Evolutionary conservation across 2,329 filamentous ascomycete genomes (phyloP).

Genomic region (Botrytis squamosa): DNA sequence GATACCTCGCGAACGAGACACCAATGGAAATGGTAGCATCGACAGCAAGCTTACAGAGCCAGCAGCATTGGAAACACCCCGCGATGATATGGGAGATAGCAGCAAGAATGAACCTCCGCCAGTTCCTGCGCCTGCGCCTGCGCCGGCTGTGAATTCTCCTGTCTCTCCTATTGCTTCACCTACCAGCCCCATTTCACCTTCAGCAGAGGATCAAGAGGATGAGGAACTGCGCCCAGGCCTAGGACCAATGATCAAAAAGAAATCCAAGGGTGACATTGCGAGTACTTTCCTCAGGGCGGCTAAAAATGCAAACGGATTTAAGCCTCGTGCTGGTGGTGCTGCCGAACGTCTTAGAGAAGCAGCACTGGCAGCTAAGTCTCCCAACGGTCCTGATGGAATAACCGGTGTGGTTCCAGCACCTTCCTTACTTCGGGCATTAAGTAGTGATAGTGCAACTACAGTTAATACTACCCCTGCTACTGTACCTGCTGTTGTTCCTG

Average conservation of each 20-base stretch:
- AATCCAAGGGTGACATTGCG: slow-evolving; percentile 70
- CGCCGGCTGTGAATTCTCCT: slow-evolving; percentile 14
- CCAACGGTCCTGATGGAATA: slow-evolving; percentile 80
- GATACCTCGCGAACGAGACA: slow-evolving; percentile 28
- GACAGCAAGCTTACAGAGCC: slow-evolving; percentile 5
- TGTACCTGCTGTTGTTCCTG: slow-evolving; percentile 37
- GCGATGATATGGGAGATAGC: background rate
- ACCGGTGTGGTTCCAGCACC: slow-evolving; percentile 85
- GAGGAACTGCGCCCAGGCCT: slow-evolving; percentile 66
- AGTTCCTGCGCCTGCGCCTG: slow-evolving; percentile 14
- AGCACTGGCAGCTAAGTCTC: slow-evolving; percentile 49
- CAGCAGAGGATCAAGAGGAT: slow-evolving; percentile 26
- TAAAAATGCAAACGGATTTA: slow-evolving; percentile 70
- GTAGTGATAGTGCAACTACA: slow-evolving; percentile 42
- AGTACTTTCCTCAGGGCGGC: slow-evolving; percentile 79
- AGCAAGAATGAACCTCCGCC: slow-evolving; percentile 7
- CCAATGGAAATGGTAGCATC: slow-evolving; percentile 14
- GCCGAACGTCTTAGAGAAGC: slow-evolving; percentile 67
- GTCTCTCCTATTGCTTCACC: slow-evolving; percentile 22
- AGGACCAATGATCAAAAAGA: slow-evolving; percentile 84
- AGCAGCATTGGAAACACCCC: slow-evolving; percentile 11
- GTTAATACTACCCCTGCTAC: slow-evolving; percentile 17
- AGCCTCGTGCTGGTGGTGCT: slow-evolving; percentile 82
- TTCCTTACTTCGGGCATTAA: slow-evolving; percentile 45
- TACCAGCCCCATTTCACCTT: slow-evolving; percentile 12